A percentile compares a stretch with the other conserved stretches of the same genome.
These are phyloP conservation scores for Albifimbria verrucaria DNA, from an alignment of 2,329 filamentous ascomycete species.

Conservation along the genomic window DNA sequence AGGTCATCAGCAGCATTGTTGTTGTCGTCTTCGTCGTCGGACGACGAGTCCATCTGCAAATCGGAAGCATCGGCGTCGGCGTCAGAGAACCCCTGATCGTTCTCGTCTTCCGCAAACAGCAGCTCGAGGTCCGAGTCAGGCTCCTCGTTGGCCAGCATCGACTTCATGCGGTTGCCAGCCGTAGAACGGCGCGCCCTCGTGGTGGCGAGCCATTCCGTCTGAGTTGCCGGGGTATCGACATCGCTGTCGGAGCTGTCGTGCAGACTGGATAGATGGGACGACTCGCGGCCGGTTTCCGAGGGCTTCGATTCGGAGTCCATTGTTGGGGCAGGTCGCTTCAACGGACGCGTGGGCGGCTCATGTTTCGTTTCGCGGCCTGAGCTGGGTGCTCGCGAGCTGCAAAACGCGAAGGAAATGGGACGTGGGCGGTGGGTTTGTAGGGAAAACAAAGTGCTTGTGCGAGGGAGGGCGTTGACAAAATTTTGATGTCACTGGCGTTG, in stretches of 20 bases:
- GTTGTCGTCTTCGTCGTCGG: constrained; percentile 73
- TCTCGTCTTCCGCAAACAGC: constrained; percentile 71
- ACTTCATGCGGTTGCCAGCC: constrained; percentile 79
- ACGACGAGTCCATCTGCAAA: constrained; percentile 81
- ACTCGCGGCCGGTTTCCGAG: constrained; percentile 28
- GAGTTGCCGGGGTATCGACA: constrained; percentile 24
- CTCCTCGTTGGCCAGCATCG: constrained; percentile 71
- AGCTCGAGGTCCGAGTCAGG: constrained; percentile 68
- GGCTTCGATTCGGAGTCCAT: constrained; percentile 27
- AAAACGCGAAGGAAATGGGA: not conserved
- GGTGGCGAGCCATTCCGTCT: constrained; percentile 68
- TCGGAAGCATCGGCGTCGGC: constrained; percentile 67
- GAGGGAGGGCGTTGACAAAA: not conserved
- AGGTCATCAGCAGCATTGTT: constrained; percentile 62
- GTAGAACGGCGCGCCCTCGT: constrained; percentile 73
- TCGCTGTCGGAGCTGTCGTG: constrained; percentile 34
- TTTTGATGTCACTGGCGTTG: not conserved
- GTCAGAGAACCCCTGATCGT: constrained; percentile 68
- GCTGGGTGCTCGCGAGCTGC: not conserved
- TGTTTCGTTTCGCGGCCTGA: not conserved
- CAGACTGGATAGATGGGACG: constrained; percentile 25
- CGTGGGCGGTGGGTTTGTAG: not conserved
- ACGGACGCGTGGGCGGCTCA: not conserved
- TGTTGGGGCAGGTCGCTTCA: constrained; percentile 7
- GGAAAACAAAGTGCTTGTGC: not conserved